These are phyloP conservation scores for Chrysoporthe cubensis DNA, from an alignment of 2,329 filamentous ascomycete genomes.

Conservation along the genomic window DNA sequence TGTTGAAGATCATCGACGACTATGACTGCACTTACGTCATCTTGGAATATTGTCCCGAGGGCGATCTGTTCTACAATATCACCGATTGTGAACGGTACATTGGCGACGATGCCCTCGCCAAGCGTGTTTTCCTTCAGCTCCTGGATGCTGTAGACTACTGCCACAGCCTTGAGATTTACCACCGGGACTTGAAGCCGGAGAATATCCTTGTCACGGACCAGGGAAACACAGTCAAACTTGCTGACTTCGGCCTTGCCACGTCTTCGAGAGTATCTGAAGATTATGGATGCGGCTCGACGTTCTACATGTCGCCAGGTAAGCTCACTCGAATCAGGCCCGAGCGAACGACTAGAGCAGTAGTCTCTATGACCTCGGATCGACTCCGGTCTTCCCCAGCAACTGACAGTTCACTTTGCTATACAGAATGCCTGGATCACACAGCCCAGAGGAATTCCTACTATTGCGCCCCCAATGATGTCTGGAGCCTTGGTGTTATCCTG, in stretches of 20 bases:
- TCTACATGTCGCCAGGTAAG: conserved; percentile 99
- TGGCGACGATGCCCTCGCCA: conserved; percentile 86
- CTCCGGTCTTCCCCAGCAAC: conserved; percentile 30
- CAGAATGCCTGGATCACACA: conserved; percentile 88
- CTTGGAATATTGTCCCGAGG: conserved; percentile 95
- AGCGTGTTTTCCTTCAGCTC: conserved; percentile 89
- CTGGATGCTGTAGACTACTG: conserved; percentile 96
- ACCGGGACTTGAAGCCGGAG: conserved; percentile 96
- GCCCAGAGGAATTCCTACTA: conserved; percentile 78
- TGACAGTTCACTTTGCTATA: conserved; percentile 36
- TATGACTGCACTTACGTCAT: conserved; percentile 94
- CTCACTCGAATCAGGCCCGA: conserved; percentile 33
- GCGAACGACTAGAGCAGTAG: conserved; percentile 3
- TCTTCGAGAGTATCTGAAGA: conserved; percentile 83
- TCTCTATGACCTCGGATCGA: conserved; percentile 24
- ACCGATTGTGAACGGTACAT: conserved; percentile 93
- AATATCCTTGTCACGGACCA: conserved; percentile 92
- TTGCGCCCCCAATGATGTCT: conserved; percentile 94
- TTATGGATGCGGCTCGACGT: conserved; percentile 96
- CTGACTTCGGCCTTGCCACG: conserved; percentile 95
- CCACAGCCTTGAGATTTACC: conserved; percentile 92
- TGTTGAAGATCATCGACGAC: conserved; percentile 91
- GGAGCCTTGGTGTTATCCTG: conserved; percentile 96
- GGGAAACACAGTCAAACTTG: conserved; percentile 89
- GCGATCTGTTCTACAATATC: conserved; percentile 96